Conservation (phyloP, 495 filamentous ascomycete genomes). For the Aspergillus campestris region DNA sequence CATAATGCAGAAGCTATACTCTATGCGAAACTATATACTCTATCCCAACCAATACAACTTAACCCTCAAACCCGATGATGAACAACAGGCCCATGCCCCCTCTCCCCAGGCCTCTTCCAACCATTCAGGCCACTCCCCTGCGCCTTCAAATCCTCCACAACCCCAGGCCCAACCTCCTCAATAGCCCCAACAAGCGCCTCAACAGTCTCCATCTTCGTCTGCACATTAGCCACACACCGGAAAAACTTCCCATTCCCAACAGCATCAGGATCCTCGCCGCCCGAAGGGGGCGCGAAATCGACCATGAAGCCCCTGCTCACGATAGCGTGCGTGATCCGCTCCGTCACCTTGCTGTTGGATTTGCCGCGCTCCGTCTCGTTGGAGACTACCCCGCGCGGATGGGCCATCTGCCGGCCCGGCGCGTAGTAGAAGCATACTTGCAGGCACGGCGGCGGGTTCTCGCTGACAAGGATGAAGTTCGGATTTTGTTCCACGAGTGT, state of each 20-base stretch:
- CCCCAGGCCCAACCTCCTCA: constrained; percentile 51
- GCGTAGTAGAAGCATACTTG: constrained; percentile 94
- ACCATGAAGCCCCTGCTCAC: constrained; percentile 81
- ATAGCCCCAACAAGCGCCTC: constrained; percentile 70
- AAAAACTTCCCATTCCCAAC: constrained; percentile 71
- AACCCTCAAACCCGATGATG: constrained; percentile 12
- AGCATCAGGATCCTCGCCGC: constrained; percentile 29
- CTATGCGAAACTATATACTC: no score
- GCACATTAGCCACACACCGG: constrained; percentile 75
- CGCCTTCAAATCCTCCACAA: constrained; percentile 27
- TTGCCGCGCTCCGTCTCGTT: constrained; percentile 39
- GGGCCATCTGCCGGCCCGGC: constrained; percentile 42
- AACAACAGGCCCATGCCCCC: constrained; percentile 31
- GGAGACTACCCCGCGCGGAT: constrained; percentile 24
- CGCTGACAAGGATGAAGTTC: constrained; percentile 63
- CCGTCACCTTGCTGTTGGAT: constrained; percentile 63
- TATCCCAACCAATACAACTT: not conserved
- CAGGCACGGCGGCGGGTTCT: constrained; percentile 75
- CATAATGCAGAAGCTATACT: no score
- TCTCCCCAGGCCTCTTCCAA: constrained; percentile 22
- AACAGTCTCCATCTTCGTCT: constrained; percentile 63
- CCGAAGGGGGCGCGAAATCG: constrained; percentile 71
- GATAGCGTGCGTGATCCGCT: constrained; percentile 54
- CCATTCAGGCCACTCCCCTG: constrained; percentile 2
- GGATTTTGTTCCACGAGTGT: constrained; percentile 39